These are phyloP conservation scores for Sphaerobolus stellatus DNA, from an alignment of 1,284 basidiomycete species.

Conservation along the genomic window DNA sequence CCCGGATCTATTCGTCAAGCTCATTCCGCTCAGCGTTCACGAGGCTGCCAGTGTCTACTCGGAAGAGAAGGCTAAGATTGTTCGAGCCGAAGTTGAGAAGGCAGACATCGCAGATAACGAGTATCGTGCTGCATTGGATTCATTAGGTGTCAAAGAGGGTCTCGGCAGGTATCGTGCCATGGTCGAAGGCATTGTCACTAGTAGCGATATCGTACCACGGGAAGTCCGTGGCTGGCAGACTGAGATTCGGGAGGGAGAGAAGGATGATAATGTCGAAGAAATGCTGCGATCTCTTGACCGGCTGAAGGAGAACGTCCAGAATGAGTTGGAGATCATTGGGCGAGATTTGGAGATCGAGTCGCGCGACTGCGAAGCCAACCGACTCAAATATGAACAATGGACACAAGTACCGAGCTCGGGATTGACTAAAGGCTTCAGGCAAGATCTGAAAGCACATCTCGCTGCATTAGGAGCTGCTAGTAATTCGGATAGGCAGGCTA, in stretches of 20 bases:
- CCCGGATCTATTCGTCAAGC: constrained; percentile 83
- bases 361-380: constrained; percentile 78
- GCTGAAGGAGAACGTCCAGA: constrained; percentile 60
- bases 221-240: constrained; percentile 78
- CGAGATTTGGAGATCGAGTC: constrained; percentile 76
- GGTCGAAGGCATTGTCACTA: constrained; percentile 67
- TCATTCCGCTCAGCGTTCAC: constrained; percentile 93
- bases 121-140: constrained; percentile 77
- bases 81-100: constrained; percentile 85
- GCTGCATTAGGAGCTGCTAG: constrained; percentile 77
- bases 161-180: constrained; percentile 78
- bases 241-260: constrained; percentile 69
- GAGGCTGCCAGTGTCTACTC: constrained; percentile 96
- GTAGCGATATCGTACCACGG: constrained; percentile 61
- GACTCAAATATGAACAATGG: constrained; percentile 90
- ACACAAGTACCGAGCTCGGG: constrained; percentile 84
- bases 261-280: constrained; percentile 61
- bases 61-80: constrained; percentile 98
- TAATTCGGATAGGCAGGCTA: constrained; percentile 77
- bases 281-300: constrained; percentile 62
- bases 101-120: constrained; percentile 84
- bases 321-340: constrained; percentile 59
- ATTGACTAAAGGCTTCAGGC: constrained; percentile 69
- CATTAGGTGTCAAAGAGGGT: constrained; percentile 77
- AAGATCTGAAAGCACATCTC: constrained; percentile 80